phyloP scores from a whole-genome alignment of 1,284 basidiomycete species.

The Sporisorium exsertum region DNA sequence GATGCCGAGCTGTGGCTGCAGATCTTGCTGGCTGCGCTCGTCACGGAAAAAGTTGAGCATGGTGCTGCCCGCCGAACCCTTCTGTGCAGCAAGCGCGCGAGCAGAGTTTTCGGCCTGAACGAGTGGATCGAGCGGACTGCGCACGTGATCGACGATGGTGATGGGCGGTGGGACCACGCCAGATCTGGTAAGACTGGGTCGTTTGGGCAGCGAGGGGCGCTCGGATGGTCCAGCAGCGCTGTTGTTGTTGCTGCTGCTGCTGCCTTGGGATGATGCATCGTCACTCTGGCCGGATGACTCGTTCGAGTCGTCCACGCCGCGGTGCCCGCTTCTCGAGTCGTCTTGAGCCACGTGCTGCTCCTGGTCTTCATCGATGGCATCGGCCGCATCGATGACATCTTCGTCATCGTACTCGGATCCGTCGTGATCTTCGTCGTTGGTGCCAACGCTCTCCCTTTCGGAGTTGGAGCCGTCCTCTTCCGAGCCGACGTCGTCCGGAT shows the following conservation, averaged over 20 bases:
- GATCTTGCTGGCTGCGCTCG: slow-evolving; percentile 19
- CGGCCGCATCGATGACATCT: slow-evolving; percentile 21
- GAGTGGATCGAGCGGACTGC: slow-evolving; percentile 31
- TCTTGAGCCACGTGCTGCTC: slow-evolving; percentile 13
- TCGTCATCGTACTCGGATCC: slow-evolving; percentile 55
- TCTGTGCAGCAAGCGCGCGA: slow-evolving; percentile 40
- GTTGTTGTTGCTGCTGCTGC: not conserved
- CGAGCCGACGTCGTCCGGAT: slow-evolving; percentile 68
- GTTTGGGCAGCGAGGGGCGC: slow-evolving; percentile 47
- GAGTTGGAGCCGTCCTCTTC: slow-evolving; percentile 66
- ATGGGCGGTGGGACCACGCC: slow-evolving; percentile 53
- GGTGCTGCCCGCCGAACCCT: slow-evolving; percentile 38
- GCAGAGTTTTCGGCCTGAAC: slow-evolving; percentile 38
- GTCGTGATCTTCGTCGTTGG: slow-evolving; percentile 56
- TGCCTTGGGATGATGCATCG: slow-evolving; percentile 1
- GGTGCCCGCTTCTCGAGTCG: not conserved
- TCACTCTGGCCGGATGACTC: not conserved
- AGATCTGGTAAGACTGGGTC: slow-evolving; percentile 58
- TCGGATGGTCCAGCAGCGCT: slow-evolving; percentile 2
- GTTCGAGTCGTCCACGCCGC: slow-evolving; percentile 1
- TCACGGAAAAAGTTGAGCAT: slow-evolving; percentile 56
- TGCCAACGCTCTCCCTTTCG: slow-evolving; percentile 58
- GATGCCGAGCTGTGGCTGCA: slow-evolving; percentile 25
- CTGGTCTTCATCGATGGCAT: slow-evolving; percentile 26
- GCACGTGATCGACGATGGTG: slow-evolving; percentile 25